Conservation (phyloP, 2,329 filamentous ascomycete species). For the Colletotrichum sp. region DNA sequence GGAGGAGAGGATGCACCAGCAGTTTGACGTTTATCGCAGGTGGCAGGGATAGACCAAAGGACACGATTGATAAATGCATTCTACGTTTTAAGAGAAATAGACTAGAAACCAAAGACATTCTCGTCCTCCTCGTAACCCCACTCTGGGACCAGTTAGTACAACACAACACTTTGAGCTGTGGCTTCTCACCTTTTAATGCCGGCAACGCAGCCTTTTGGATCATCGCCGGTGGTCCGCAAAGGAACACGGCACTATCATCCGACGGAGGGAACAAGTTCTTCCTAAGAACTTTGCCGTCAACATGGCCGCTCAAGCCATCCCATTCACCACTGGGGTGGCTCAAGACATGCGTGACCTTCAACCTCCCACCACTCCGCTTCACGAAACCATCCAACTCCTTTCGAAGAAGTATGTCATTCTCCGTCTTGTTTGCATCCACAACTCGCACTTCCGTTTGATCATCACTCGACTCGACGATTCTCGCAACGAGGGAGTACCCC, state of each 20-base stretch:
- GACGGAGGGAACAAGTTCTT: conserved; percentile 44
- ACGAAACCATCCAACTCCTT: conserved; percentile 46
- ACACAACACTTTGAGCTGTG: rapidly evolving
- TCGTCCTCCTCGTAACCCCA: conserved; percentile 50
- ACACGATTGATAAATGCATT: rapidly evolving
- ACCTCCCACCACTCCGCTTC: conserved; percentile 36
- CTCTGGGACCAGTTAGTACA: conserved; percentile 14
- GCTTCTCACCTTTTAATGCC: conserved; percentile 38
- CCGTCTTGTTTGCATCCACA: conserved; percentile 52
- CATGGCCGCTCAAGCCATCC: conserved; percentile 49
- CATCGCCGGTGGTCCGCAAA: conserved; percentile 56
- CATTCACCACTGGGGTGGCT: conserved; percentile 47
- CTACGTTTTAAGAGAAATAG: neutral
- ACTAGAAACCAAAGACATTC: conserved; percentile 47
- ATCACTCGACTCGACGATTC: conserved; percentile 35
- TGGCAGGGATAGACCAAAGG: neutral
- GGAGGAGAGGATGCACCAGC: conserved; percentile 13
- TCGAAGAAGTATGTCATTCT: conserved; percentile 50
- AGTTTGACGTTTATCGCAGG: neutral
- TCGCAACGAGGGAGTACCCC: conserved; percentile 52
- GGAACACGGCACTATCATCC: conserved; percentile 44
- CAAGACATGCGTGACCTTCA: conserved; percentile 52
- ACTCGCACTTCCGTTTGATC: conserved; percentile 44
- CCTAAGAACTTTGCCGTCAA: conserved; percentile 44
- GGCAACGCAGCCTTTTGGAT: conserved; percentile 57